These are phyloP conservation scores for Mallotus nudiflorus DNA, from an alignment of 345 rosid species.

Conservation along the genomic window DNA sequence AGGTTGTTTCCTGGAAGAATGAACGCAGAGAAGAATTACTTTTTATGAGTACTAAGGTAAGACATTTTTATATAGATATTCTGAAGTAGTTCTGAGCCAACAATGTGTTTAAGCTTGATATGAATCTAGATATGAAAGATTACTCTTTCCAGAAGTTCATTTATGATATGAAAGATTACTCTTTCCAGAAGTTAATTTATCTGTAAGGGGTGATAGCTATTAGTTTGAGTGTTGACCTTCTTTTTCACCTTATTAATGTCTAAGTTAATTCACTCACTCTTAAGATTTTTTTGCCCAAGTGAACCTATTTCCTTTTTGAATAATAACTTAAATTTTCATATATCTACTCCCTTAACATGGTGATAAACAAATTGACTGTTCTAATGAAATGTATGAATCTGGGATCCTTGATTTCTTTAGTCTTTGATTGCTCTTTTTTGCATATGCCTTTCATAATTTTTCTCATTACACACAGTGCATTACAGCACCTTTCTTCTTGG, in stretches of 20 bases:
- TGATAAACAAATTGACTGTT: conserved; percentile 7
- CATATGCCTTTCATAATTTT: too few species aligned
- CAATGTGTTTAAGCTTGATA: neutral
- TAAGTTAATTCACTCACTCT: neutral
- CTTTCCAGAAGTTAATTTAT: neutral
- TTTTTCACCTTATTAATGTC: neutral
- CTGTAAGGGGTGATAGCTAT: neutral
- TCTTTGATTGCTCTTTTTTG: neutral
- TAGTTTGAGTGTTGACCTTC: conserved; percentile 1
- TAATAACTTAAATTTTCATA: neutral
- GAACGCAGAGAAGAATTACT: conserved; percentile 83
- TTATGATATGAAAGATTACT: neutral
- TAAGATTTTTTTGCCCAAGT: neutral
- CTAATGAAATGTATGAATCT: neutral
- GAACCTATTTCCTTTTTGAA: neutral
- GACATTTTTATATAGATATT: neutral
- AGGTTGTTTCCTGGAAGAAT: conserved; percentile 94
- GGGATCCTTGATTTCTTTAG: neutral
- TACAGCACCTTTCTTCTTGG: neutral
- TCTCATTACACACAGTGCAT: too few species aligned
- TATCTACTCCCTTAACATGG: neutral
- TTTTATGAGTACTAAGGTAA: conserved; percentile 83
- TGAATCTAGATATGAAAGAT: neutral
- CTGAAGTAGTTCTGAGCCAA: neutral
- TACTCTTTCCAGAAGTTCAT: neutral